A percentile compares a stretch with the other conserved stretches of the same genome.
These are phyloP conservation scores for Phenoliferia sp. DNA, from an alignment of 1,284 basidiomycete species.

Conservation along the genomic window DNA sequence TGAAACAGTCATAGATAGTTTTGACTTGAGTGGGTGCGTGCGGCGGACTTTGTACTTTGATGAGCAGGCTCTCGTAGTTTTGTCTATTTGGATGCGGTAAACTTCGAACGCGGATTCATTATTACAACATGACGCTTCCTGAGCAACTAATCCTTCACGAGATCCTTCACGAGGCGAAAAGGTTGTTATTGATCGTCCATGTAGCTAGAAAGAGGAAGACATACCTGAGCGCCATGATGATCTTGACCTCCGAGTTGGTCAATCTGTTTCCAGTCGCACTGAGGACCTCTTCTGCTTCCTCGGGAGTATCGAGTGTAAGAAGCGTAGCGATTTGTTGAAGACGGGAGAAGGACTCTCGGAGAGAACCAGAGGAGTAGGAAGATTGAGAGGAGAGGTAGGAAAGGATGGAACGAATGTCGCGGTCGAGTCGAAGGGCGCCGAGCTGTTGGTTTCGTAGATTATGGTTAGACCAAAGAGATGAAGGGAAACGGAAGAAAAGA, in stretches of 20 bases:
- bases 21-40: no score
- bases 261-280: constrained; percentile 25
- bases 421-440: constrained; percentile 94
- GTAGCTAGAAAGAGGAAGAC: background rate
- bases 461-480: background rate
- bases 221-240: constrained; percentile 20
- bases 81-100: no score
- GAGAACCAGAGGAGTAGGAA: constrained; percentile 66
- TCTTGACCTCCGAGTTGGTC: constrained; percentile 26
- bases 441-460: constrained; percentile 52
- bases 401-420: constrained; percentile 79
- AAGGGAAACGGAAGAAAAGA: constrained; percentile 30
- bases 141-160: no score
- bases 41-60: background rate
- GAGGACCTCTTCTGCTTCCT: constrained; percentile 32
- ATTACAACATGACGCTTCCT: no score
- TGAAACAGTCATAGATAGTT: constrained; percentile 16
- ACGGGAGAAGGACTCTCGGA: constrained; percentile 81
- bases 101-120: no score
- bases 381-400: constrained; percentile 80
- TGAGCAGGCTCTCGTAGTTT: no score
- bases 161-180: background rate
- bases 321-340: constrained; percentile 90
- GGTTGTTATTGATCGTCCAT: background rate
- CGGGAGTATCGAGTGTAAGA: constrained; percentile 67